phyloP scores from a whole-genome alignment of 371 early-diverging fungal genomes.

The Mortierella polycephala region DNA sequence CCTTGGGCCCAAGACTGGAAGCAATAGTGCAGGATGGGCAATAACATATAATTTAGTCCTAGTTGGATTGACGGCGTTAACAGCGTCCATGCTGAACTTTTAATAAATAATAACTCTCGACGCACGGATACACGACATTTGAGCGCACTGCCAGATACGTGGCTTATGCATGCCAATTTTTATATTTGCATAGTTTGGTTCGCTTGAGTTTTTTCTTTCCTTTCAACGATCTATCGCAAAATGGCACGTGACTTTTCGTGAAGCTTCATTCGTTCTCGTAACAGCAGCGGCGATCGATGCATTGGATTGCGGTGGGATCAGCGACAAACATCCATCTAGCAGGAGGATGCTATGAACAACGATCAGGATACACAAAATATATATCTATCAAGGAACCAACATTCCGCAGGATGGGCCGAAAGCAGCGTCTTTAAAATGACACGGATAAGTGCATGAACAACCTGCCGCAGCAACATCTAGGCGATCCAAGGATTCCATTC shows the following conservation, averaged over 20 bases:
- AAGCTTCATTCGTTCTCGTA: conserved; percentile 3
- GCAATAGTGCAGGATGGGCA: not conserved
- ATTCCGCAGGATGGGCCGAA: too few species aligned
- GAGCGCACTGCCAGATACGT: not conserved
- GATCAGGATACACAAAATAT: too few species aligned
- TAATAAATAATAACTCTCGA: not conserved
- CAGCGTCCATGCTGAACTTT: too few species aligned
- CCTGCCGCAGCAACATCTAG: too few species aligned
- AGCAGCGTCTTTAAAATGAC: too few species aligned
- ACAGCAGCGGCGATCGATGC: conserved; percentile 1
- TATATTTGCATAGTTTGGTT: not conserved
- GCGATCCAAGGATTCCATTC: too few species aligned
- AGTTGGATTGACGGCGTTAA: conserved; percentile 3
- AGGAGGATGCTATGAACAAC: not conserved
- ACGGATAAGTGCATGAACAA: too few species aligned
- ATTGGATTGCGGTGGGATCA: not conserved
- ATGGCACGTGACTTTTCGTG: conserved; percentile 30
- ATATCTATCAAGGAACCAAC: too few species aligned
- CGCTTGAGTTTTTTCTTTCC: conserved; percentile 17
- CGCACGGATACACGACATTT: not conserved
- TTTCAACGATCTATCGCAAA: conserved; percentile 41
- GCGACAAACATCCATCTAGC: not conserved
- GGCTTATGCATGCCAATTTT: not conserved
- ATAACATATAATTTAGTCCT: conserved; percentile 4
- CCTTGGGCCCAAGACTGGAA: not conserved